phyloP scores from a whole-genome alignment of 176 grass and related monocot genomes.

The Cocos nucifera region DNA sequence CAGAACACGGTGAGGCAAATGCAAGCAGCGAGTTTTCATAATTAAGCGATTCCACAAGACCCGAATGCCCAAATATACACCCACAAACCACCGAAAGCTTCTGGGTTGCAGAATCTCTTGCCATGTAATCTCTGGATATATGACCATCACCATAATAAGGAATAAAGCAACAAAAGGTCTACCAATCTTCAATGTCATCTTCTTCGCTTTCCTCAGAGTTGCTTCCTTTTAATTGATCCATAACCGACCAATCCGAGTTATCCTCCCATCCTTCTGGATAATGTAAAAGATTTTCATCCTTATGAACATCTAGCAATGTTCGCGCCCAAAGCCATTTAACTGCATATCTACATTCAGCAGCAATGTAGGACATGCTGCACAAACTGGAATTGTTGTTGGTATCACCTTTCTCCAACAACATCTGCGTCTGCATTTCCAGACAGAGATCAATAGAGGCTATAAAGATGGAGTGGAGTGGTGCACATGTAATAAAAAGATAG shows the following conservation, averaged over 20 bases:
- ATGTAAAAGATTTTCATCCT: slow-evolving; percentile 8
- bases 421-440: slow-evolving; percentile 41
- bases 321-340: slow-evolving; percentile 34
- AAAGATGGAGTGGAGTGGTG: slow-evolving; percentile 8
- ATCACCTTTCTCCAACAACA: slow-evolving; percentile 51
- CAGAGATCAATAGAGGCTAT: background rate
- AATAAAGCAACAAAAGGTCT: background rate
- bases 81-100: too few species aligned
- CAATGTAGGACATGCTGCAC: slow-evolving; percentile 30
- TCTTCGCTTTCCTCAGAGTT: slow-evolving; percentile 35
- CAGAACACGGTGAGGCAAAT: too few species aligned
- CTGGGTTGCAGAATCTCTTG: too few species aligned
- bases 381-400: slow-evolving; percentile 28
- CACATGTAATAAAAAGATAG: background rate
- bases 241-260: slow-evolving; percentile 4
- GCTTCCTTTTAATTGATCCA: slow-evolving; percentile 16
- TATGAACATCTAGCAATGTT: slow-evolving; percentile 9
- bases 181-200: slow-evolving; percentile 77
- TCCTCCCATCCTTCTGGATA: background rate
- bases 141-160: too few species aligned
- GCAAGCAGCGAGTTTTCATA: too few species aligned
- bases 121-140: too few species aligned
- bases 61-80: too few species aligned
- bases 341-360: slow-evolving; percentile 57
- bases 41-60: too few species aligned